Conservation (phyloP, 2,329 filamentous ascomycete species). For the Colletotrichum abscissum region DNA sequence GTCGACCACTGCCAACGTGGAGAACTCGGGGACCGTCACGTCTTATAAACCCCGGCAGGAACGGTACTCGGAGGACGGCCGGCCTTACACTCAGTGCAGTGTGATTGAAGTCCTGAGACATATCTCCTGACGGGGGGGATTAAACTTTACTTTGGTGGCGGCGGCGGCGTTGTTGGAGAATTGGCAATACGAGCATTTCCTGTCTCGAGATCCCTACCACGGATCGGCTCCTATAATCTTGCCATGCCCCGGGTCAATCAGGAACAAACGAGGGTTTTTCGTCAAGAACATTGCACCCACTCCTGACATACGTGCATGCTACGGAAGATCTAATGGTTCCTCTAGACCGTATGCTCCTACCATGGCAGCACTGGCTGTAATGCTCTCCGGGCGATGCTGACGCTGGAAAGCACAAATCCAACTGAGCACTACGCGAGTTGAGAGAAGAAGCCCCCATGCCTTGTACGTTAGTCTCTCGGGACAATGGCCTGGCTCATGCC, state of each 20-base stretch:
- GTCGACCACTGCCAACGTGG: background rate
- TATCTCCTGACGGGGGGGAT: background rate
- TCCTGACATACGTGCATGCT: background rate
- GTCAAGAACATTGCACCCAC: background rate
- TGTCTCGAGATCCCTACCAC: background rate
- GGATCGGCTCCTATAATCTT: background rate
- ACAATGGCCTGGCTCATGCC: background rate
- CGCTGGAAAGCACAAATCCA: background rate
- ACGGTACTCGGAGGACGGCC: background rate
- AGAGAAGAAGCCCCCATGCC: background rate
- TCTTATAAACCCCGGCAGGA: background rate
- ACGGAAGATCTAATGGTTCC: too few species aligned
- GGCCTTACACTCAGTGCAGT: background rate
- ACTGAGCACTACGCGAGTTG: background rate
- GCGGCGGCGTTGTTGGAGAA: background rate
- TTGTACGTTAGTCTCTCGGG: background rate
- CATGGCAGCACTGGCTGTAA: background rate
- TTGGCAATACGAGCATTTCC: background rate
- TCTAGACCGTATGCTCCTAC: background rate
- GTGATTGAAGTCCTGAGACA: background rate
- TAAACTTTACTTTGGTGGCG: background rate
- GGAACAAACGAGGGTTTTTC: background rate
- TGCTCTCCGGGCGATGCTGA: background rate
- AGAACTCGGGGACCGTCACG: background rate
- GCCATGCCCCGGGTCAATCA: background rate